Evolutionary conservation across 2,329 filamentous ascomycete genomes (phyloP).

Genomic region (Epichloe festucae): DNA sequence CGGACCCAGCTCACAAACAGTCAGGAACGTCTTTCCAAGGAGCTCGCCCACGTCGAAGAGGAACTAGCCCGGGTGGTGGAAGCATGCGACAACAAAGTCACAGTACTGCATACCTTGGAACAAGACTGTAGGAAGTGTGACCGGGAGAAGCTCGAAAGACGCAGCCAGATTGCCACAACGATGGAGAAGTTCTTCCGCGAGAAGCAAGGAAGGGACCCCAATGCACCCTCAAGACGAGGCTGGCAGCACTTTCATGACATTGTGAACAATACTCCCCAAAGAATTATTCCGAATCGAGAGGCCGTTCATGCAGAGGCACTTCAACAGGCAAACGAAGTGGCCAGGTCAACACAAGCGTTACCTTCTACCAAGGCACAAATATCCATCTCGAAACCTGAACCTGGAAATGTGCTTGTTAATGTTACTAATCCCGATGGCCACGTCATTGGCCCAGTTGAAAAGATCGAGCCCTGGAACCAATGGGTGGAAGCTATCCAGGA

Average conservation of each 20-base stretch:
- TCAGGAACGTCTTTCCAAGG: constrained; percentile 15
- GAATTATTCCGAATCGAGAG: neutral
- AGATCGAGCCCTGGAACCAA: constrained; percentile 26
- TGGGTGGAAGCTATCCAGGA: constrained; percentile 25
- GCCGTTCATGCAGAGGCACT: constrained; percentile 3
- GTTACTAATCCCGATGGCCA: constrained; percentile 25
- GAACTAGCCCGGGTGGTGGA: constrained; percentile 21
- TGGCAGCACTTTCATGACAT: constrained; percentile 7
- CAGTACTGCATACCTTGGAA: constrained; percentile 21
- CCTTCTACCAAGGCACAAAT: neutral
- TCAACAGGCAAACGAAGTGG: constrained; percentile 1
- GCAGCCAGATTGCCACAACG: constrained; percentile 15
- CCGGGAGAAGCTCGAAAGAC: constrained; percentile 15
- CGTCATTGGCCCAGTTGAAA: constrained; percentile 24
- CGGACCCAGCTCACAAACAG: constrained; percentile 16
- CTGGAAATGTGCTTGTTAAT: constrained; percentile 16
- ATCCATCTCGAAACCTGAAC: neutral
- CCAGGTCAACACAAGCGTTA: constrained; percentile 2
- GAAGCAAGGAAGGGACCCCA: constrained; percentile 15
- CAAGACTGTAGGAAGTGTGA: constrained; percentile 18
- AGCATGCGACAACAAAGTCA: constrained; percentile 19
- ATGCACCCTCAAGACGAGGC: constrained; percentile 8
- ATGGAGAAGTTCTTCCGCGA: constrained; percentile 23
- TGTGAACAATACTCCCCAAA: neutral
- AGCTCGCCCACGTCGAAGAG: constrained; percentile 24